A percentile compares a stretch with the other conserved stretches of the same genome.
Evolutionary conservation across 2,329 filamentous ascomycete species (phyloP).

Genomic region (Penicillium sp.): DNA sequence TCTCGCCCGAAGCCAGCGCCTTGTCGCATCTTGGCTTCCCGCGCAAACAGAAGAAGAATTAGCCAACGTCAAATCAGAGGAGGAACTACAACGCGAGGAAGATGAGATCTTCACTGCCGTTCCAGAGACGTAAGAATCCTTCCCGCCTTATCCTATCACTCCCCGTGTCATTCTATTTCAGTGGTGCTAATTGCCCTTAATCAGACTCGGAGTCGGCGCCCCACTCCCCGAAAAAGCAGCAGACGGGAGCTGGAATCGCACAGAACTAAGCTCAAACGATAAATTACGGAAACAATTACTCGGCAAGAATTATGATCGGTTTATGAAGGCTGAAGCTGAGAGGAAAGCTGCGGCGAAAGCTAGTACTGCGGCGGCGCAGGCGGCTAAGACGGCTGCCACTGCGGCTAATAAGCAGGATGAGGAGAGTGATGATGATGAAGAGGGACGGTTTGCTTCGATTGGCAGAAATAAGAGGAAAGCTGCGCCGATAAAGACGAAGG

Average conservation of each 20-base stretch:
- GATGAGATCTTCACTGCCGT: conserved; percentile 55
- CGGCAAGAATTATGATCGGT: conserved; percentile 42
- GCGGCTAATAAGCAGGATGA: conserved; percentile 18
- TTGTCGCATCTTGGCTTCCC: conserved; percentile 59
- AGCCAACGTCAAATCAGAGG: conserved; percentile 40
- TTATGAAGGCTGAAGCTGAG: conserved; percentile 35
- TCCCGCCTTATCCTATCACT: not conserved
- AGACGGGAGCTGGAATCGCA: conserved; percentile 42
- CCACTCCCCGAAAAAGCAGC: conserved; percentile 43
- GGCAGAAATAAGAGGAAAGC: conserved; percentile 27
- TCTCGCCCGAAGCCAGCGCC: conserved; percentile 54
- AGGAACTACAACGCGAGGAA: conserved; percentile 53
- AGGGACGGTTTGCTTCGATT: conserved; percentile 43
- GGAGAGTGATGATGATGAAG: conserved; percentile 41
- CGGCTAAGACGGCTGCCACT: conserved; percentile 28
- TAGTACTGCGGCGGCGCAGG: conserved; percentile 15
- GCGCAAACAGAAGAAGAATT: conserved; percentile 43
- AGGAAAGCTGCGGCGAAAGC: conserved; percentile 2
- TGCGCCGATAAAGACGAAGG: conserved; percentile 1
- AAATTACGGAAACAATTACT: conserved; percentile 47
- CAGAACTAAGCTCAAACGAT: conserved; percentile 45
- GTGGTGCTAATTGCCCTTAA: not conserved
- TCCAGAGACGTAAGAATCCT: conserved; percentile 52
- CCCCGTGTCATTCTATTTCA: not conserved
- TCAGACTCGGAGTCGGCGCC: conserved; percentile 51